Conservation (phyloP, 139 green algal species). For the Tetradesmus lagerheimii region DNA sequence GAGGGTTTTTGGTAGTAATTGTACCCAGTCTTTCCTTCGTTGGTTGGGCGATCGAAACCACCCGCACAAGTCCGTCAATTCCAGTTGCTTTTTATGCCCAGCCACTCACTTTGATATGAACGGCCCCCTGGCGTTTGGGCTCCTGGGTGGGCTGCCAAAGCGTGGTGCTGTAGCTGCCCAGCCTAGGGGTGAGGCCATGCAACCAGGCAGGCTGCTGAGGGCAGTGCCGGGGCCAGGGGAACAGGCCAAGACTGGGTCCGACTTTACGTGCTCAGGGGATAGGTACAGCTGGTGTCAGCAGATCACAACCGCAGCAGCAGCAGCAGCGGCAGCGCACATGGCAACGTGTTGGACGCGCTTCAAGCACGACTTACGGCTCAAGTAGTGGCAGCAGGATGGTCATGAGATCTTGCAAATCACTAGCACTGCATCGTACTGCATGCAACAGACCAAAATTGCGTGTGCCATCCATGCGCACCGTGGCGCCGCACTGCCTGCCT, state of each 20-base stretch:
- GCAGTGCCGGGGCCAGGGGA: slow-evolving; percentile 16
- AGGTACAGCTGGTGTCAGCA: slow-evolving; percentile 10
- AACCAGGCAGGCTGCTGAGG: neutral
- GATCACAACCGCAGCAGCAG: neutral
- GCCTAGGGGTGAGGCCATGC: neutral
- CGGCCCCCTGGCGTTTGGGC: neutral
- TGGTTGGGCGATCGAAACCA: too few relatives aligned
- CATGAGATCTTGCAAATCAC: too few relatives aligned
- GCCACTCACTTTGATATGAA: neutral
- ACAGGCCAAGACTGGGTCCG: neutral
- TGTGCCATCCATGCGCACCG: too few relatives aligned
- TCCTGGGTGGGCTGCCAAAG: neutral
- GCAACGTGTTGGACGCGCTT: too few relatives aligned
- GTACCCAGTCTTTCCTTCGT: too few relatives aligned
- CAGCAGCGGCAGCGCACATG: neutral
- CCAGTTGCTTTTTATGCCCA: too few relatives aligned
- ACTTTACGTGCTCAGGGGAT: slow-evolving; percentile 19
- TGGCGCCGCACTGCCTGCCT: neutral
- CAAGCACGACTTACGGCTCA: too few relatives aligned
- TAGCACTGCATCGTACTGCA: too few relatives aligned
- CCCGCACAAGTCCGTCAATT: too few relatives aligned
- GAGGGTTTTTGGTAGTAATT: too few relatives aligned
- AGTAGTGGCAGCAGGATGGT: too few relatives aligned
- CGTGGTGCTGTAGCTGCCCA: neutral
- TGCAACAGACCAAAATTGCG: too few relatives aligned